Conservation (phyloP, 257 asterid species). For the Lantana camara region DNA sequence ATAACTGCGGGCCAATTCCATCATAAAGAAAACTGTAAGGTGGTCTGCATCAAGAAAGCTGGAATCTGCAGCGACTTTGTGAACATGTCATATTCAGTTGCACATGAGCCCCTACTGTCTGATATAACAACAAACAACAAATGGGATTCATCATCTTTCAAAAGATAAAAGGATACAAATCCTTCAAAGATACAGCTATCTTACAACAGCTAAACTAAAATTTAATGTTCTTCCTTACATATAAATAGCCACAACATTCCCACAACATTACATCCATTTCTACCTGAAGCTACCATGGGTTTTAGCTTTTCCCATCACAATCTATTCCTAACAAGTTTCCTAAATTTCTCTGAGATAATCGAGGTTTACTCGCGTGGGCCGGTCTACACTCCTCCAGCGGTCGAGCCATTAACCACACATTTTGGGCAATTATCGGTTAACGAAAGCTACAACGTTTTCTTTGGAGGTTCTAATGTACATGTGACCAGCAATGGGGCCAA, state of each 20-base stretch:
- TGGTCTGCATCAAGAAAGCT: conserved; percentile 31
- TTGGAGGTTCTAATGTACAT: conserved; percentile 58
- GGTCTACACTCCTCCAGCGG: conserved; percentile 66
- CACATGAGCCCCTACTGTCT: conserved; percentile 47
- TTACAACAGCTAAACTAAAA: conserved; percentile 74
- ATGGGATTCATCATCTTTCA: conserved; percentile 18
- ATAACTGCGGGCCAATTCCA: too few species aligned
- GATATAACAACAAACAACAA: conserved; percentile 30
- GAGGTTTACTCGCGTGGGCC: conserved; percentile 54
- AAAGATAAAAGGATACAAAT: too few species aligned
- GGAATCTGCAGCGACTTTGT: conserved; percentile 29
- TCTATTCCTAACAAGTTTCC: conserved; percentile 20
- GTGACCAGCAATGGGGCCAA: conserved; percentile 53
- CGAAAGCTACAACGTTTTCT: conserved; percentile 52
- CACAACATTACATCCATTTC: conserved; percentile 23
- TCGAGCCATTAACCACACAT: conserved; percentile 50
- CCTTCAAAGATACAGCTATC: conserved; percentile 50
- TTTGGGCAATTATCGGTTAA: conserved; percentile 47
- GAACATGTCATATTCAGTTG: conserved; percentile 42
- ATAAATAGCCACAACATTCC: conserved; percentile 40
- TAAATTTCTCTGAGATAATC: conserved; percentile 27
- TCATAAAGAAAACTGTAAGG: too few species aligned
- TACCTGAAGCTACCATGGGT: conserved; percentile 38
- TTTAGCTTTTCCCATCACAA: conserved; percentile 18
- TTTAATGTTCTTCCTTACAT: conserved; percentile 19